Percentiles rank a stretch among this genome's conserved stretches.
Evolutionary conservation across 1,139 yeast genomes (phyloP).

Genomic region (Pichia sp.): DNA sequence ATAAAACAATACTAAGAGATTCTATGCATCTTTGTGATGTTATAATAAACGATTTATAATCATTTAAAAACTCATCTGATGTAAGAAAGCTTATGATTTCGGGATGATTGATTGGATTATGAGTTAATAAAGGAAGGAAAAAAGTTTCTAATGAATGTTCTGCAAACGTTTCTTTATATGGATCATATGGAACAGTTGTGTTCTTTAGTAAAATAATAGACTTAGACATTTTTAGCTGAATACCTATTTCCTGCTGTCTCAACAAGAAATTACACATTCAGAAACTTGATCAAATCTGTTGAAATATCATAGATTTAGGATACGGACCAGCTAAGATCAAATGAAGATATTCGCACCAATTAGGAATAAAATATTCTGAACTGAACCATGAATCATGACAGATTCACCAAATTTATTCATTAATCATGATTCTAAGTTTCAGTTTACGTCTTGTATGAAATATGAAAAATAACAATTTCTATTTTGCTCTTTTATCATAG

Average conservation of each 20-base stretch:
- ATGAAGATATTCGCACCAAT: no score
- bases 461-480: no score
- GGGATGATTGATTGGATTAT: slow-evolving; percentile 46
- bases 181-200: slow-evolving; percentile 58
- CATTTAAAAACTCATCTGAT: slow-evolving; percentile 36
- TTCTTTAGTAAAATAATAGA: slow-evolving; percentile 53
- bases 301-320: no score
- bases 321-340: no score
- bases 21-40: slow-evolving; percentile 94
- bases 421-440: no score
- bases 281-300: no score
- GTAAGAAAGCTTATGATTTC: slow-evolving; percentile 39
- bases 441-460: no score
- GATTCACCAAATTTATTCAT: no score
- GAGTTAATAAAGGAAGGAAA: slow-evolving; percentile 68
- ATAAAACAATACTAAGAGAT: slow-evolving; percentile 47
- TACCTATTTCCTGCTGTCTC: not conserved
- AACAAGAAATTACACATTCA: no score
- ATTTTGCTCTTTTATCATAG: no score
- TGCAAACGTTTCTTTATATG: slow-evolving; percentile 43
- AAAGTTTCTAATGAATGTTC: slow-evolving; percentile 35
- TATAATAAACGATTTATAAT: slow-evolving; percentile 54
- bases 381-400: no score
- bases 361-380: no score
- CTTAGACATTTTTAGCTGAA: slow-evolving; percentile 7